Conservation (phyloP, 148 eudicot species). For the Suaeda aralocaspica region DNA sequence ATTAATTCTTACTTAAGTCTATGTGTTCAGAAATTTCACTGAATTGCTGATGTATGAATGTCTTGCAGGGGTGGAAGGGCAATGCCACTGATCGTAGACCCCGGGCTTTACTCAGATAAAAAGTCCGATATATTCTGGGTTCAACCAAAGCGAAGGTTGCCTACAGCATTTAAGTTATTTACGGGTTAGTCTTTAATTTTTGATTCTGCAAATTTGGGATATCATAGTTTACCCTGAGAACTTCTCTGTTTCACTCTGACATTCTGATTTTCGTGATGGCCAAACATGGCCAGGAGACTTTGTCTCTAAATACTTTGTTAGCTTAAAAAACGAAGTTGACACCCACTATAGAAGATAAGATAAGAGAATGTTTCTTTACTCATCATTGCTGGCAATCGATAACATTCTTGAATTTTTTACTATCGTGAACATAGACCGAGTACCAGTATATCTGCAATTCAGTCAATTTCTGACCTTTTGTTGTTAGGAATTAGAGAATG, state of each 20-base stretch:
- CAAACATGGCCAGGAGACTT: too few relatives aligned
- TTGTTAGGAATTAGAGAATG: too few relatives aligned
- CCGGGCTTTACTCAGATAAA: constrained; percentile 66
- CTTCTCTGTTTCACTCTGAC: background rate
- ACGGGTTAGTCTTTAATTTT: constrained; percentile 55
- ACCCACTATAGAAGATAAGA: too few relatives aligned
- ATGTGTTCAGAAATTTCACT: background rate
- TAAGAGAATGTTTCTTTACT: too few relatives aligned
- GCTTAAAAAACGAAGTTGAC: too few relatives aligned
- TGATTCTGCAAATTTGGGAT: background rate
- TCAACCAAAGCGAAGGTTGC: constrained; percentile 54
- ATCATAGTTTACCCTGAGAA: background rate
- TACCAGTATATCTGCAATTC: too few relatives aligned
- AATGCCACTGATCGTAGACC: constrained; percentile 79
- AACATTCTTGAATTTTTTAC: too few relatives aligned
- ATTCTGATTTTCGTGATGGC: background rate
- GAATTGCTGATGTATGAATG: constrained; percentile 4
- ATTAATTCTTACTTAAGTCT: background rate
- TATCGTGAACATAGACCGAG: too few relatives aligned
- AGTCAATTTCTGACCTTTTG: too few relatives aligned
- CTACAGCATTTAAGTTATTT: constrained; percentile 75
- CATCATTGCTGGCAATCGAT: too few relatives aligned
- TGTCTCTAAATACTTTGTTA: too few relatives aligned
- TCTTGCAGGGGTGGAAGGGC: constrained; percentile 62
- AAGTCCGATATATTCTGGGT: constrained; percentile 70